Evolutionary conservation across 2,329 filamentous ascomycete genomes (phyloP).

Genomic region (Tolypocladium album): DNA sequence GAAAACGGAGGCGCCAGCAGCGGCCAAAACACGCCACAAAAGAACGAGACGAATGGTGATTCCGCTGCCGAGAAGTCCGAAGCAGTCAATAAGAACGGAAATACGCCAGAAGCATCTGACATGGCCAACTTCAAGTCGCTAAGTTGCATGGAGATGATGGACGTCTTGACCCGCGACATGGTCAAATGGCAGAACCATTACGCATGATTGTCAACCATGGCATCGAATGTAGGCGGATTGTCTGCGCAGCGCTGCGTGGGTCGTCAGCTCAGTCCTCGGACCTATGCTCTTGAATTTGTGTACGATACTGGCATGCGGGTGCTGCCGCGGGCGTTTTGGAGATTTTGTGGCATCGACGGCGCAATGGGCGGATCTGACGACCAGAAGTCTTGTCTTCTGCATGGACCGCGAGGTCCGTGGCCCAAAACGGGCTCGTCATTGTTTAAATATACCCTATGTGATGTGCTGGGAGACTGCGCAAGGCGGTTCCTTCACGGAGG

Average conservation of each 20-base stretch:
- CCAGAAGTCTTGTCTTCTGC: neutral
- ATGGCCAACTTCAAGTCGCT: constrained; percentile 60
- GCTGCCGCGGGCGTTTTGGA: constrained; percentile 4
- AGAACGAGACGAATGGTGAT: constrained; percentile 26
- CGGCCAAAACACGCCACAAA: constrained; percentile 24
- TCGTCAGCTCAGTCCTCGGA: neutral
- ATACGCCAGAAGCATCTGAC: constrained; percentile 11
- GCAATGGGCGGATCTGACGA: neutral
- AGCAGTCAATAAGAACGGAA: constrained; percentile 12
- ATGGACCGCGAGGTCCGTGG: neutral
- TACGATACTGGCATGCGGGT: constrained; percentile 3
- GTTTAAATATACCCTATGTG: constrained; percentile 9
- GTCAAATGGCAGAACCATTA: constrained; percentile 78
- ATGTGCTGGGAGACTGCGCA: neutral
- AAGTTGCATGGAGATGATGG: constrained; percentile 83
- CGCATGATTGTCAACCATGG: constrained; percentile 15
- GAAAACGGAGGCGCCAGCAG: constrained; percentile 31
- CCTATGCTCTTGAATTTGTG: constrained; percentile 4
- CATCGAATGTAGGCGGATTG: neutral
- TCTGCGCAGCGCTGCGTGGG: neutral
- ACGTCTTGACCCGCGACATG: constrained; percentile 67
- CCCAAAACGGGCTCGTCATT: neutral
- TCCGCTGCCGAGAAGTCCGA: constrained; percentile 10
- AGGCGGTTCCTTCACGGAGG: neutral
- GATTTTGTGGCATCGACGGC: constrained; percentile 2